Base-by-base conservation (phyloP, 768 basidiomycete species). In the Mycena indigotica region DNA sequence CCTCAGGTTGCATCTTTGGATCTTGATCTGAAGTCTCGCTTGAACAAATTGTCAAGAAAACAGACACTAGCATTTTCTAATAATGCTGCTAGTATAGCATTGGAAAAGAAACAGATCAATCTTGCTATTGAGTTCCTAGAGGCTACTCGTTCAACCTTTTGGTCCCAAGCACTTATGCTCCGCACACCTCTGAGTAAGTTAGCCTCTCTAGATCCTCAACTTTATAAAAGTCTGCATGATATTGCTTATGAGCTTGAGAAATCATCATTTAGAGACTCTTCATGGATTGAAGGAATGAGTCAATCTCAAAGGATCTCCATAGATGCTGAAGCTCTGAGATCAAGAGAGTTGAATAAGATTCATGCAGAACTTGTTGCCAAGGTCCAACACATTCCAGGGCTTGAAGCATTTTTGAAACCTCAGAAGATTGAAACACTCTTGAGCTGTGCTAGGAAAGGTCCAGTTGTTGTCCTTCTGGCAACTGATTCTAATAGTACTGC, bases 401-500 rank as follows among this genome's bases (percentile, higher is more conserved):
- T 69, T 55, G 52, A 62, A 30, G 54, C 59, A 45, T 71, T 71
- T 41, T 49, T 71, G 5, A 53, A 30, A 10, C 67, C 68, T 17
- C 52, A 48, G 21, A 49, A 28, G 2, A 45, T 58, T 2, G 28
- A 16, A 0, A 16, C 41, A 5, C 30, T 58, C 2, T 35, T 17
- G 1, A 30, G 32, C 13, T 38, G 49, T n/a, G 50, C 56, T 30
- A 8, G 19, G 19, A 19, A 46, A 10, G 61, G 64, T 0, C 53
- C 55, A 13, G 44, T 65, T n/a, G 45, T 65, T 21, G 54, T 65
- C n/a, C 24, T 66, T 35, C 57, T 63, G 40, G 55, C 52, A 16
- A 56, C 48, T 41, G 38, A 39, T 5, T 30, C 44, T 21, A 21
- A 21, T 17, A 45, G 12, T 25, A n/a, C n/a, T n/a, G n/a, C n/a